Conservation (phyloP, 2,329 filamentous ascomycete genomes). For the Diaporthe ampelina region DNA sequence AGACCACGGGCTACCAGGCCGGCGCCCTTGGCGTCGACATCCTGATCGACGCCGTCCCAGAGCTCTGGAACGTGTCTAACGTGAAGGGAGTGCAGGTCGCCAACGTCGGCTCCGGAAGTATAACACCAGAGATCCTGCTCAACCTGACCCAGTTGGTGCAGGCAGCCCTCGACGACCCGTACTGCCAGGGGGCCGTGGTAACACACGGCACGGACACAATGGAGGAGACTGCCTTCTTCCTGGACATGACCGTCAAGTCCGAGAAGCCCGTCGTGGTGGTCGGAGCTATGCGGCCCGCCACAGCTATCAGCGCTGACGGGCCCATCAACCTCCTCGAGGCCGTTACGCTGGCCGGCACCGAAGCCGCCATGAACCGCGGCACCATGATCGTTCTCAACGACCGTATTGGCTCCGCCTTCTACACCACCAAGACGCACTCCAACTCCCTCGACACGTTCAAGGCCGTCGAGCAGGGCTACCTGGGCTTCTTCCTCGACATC, state of each 20-base stretch:
- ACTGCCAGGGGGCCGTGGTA: conserved; percentile 66
- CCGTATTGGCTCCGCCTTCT: conserved; percentile 70
- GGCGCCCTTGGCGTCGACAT: conserved; percentile 62
- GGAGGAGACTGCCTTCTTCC: conserved; percentile 74
- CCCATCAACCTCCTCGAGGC: conserved; percentile 73
- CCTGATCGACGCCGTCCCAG: conserved; percentile 68
- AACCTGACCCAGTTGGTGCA: conserved; percentile 63
- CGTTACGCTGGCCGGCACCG: conserved; percentile 66
- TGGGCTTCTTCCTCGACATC: conserved; percentile 71
- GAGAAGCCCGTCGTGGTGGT: conserved; percentile 72
- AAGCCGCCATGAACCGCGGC: conserved; percentile 63
- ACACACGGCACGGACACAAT: conserved; percentile 77
- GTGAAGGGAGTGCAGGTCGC: conserved; percentile 66
- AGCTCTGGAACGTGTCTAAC: conserved; percentile 67
- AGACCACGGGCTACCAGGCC: conserved; percentile 61
- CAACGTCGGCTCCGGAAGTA: conserved; percentile 61
- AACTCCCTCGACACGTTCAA: conserved; percentile 75
- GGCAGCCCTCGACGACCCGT: conserved; percentile 58
- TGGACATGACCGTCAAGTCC: conserved; percentile 69
- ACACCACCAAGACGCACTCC: conserved; percentile 73
- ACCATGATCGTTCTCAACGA: conserved; percentile 74
- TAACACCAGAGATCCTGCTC: conserved; percentile 65
- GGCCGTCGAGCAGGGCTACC: conserved; percentile 67
- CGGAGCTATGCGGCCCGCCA: conserved; percentile 74
- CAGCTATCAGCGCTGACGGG: conserved; percentile 73